A percentile compares a stretch with the other conserved stretches of the same genome.
Conservation (phyloP, 75 land plant genomes). For the Picea sitchensis region DNA sequence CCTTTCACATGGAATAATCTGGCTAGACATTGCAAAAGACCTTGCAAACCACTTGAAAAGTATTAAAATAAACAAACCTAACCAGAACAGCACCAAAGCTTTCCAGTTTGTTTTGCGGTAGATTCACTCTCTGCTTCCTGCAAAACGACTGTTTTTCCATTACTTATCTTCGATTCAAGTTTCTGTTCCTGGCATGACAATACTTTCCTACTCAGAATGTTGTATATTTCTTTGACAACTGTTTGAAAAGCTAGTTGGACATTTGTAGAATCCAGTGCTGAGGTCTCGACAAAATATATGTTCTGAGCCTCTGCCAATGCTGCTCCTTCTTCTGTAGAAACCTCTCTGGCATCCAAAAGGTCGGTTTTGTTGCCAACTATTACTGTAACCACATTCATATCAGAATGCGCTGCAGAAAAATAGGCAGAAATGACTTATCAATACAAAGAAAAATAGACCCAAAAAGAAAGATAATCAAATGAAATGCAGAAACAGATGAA, state of each 20-base stretch:
- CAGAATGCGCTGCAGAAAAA: conserved; percentile 65
- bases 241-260: conserved; percentile 81
- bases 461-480: neutral
- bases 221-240: conserved; percentile 79
- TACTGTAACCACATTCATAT: conserved; percentile 87
- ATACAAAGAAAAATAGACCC: neutral
- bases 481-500: neutral
- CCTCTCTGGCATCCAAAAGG: conserved; percentile 74
- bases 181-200: conserved; percentile 53
- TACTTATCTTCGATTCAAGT: conserved; percentile 18
- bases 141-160: conserved; percentile 54
- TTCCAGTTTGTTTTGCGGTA: conserved; percentile 15
- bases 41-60: too few species aligned
- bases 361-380: conserved; percentile 91
- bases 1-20: neutral
- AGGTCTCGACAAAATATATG: conserved; percentile 86
- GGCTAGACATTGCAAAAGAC: neutral
- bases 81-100: conserved; percentile 36
- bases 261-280: conserved; percentile 90
- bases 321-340: conserved; percentile 71
- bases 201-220: conserved; percentile 74
- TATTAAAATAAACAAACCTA: neutral
- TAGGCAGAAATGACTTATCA: neutral
- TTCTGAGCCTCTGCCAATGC: conserved; percentile 66
- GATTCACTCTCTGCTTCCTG: conserved; percentile 23